Evolutionary conservation across 2,329 filamentous ascomycete genomes (phyloP).

Genomic region (Aspergillus sp.): DNA sequence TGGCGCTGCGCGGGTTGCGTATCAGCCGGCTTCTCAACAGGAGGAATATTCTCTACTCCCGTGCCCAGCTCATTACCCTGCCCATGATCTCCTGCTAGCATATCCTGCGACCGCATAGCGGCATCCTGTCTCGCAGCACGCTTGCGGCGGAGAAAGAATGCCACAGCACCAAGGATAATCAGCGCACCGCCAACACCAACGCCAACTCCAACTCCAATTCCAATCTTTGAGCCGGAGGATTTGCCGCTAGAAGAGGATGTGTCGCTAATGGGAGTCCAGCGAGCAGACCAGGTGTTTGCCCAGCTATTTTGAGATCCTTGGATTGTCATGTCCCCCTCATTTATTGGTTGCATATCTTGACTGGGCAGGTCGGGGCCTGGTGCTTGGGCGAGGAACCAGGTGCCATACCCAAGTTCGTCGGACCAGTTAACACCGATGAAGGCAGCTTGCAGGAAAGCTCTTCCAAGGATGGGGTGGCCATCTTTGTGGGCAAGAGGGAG

Average conservation of each 20-base stretch:
- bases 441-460: constrained; percentile 20
- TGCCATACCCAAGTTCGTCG: no score
- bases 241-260: not conserved
- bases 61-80: no score
- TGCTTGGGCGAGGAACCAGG: constrained; percentile 18
- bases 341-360: not conserved
- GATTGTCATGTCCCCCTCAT: not conserved
- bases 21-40: no score
- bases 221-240: constrained; percentile 23
- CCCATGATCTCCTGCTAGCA: no score
- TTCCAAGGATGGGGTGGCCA: constrained; percentile 12
- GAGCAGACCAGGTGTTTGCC: not conserved
- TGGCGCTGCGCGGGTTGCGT: no score
- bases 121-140: not conserved
- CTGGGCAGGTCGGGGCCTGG: constrained; percentile 12
- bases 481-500: constrained; percentile 15
- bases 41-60: no score
- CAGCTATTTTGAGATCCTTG: not conserved
- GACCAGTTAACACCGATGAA: constrained; percentile 19
- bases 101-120: no score
- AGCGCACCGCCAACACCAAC: constrained; percentile 8
- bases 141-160: constrained; percentile 10
- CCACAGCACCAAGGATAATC: constrained; percentile 7
- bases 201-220: constrained; percentile 21
- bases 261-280: not conserved